These are phyloP conservation scores for Torulaspora gathmanii DNA, from an alignment of 805 yeast species.

Conservation along the genomic window DNA sequence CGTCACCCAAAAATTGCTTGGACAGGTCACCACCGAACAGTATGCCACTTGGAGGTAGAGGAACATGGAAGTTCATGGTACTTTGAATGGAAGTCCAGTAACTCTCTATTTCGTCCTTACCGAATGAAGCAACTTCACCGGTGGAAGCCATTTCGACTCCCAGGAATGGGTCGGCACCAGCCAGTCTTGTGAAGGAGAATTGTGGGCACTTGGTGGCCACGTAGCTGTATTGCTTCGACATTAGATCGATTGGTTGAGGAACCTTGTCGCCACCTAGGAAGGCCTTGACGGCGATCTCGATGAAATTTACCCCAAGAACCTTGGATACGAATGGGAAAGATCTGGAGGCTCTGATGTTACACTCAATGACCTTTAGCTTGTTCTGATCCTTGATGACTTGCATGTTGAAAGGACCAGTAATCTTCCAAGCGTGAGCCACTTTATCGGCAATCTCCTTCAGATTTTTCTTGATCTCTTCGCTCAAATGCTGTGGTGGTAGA, in stretches of 20 bases:
- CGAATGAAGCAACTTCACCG: slow-evolving; percentile 98
- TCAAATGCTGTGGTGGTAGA: slow-evolving; percentile 82
- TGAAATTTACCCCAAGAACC: slow-evolving; percentile 91
- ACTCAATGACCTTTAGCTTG: slow-evolving; percentile 89
- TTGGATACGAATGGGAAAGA: slow-evolving; percentile 99
- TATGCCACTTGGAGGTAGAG: slow-evolving; percentile 83
- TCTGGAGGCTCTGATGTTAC: slow-evolving; percentile 97
- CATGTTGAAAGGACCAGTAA: slow-evolving; percentile 98
- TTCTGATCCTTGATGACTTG: slow-evolving; percentile 82
- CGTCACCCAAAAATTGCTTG: slow-evolving; percentile 63
- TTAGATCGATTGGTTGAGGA: slow-evolving; percentile 77
- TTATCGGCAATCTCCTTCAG: slow-evolving; percentile 85
- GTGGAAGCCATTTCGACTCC: slow-evolving; percentile 99
- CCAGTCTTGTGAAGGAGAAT: slow-evolving; percentile 95
- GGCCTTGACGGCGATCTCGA: slow-evolving; percentile 90
- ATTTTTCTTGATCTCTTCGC: slow-evolving; percentile 60
- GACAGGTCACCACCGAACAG: slow-evolving; percentile 91
- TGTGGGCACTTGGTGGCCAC: slow-evolving; percentile 98
- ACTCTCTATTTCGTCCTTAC: slow-evolving; percentile 77
- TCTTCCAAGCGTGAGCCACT: slow-evolving; percentile 90
- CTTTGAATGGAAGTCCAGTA: slow-evolving; percentile 98
- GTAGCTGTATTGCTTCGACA: slow-evolving; percentile 64
- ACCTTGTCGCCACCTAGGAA: slow-evolving; percentile 62
- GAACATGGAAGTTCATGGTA: slow-evolving; percentile 94
- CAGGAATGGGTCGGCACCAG: slow-evolving; percentile 98